Conservation (phyloP, 176 grass and related monocot genomes). For the Oryza coarctata region DNA sequence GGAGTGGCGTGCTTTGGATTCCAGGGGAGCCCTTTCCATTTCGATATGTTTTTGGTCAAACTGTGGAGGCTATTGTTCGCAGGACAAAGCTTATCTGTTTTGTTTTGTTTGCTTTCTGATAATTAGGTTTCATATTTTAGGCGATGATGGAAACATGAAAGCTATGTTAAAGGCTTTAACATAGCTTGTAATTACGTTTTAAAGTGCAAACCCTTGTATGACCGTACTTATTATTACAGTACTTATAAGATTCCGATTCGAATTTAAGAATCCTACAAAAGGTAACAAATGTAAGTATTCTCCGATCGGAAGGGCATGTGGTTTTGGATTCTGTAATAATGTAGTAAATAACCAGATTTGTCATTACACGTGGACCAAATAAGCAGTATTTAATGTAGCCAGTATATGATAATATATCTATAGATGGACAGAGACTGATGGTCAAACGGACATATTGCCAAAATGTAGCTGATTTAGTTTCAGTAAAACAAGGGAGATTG, state of each 20-base stretch:
- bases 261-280: neutral
- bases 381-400: neutral
- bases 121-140: conserved; percentile 2
- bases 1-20: neutral
- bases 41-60: neutral
- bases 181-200: no score
- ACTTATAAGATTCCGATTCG: neutral
- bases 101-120: neutral
- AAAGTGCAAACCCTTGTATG: neutral
- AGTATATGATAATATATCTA: neutral
- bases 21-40: neutral
- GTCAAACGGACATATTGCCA: neutral
- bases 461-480: conserved; percentile 17
- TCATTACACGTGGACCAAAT: neutral
- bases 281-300: neutral
- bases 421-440: neutral
- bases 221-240: neutral
- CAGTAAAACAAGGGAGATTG: neutral
- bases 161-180: neutral
- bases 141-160: neutral
- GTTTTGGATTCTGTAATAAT: neutral
- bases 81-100: neutral
- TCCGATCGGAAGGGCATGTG: neutral
- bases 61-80: neutral
- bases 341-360: conserved; percentile 5